Base-by-base conservation (phyloP, 805 yeast genomes). In the Starmerella floricola region DNA sequence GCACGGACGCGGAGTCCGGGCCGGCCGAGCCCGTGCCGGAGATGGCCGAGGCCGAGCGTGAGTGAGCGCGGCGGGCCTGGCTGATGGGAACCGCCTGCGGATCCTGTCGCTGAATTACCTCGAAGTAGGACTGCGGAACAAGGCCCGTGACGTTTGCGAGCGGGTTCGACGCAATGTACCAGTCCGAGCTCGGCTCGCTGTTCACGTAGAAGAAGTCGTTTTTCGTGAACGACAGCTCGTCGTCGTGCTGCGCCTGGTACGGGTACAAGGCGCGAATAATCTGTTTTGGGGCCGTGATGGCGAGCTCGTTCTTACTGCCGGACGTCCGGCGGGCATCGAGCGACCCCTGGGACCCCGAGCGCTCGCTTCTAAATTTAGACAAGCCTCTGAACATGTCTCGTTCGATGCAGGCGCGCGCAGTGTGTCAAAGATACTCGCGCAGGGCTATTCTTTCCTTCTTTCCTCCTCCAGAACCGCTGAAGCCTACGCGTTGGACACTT, bases 161-260 rank as follows among this genome's bases (percentile, higher is more conserved):
- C 12, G 97, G 96, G 58, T 88, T 86, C 40, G 78, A 75, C 2
- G 94, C 96, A 55, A 84, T 86, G 55, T 76, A 84, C 87, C 94
- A 86, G 32, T 68, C 72, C 11, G 61, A 54, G 50, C 76, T 79
- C 42, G 72, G 67, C 41, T 73, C 73, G 42, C 74, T 71, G 31
- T 71, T 67, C 2, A 91, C 93, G 56, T 84, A 85, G 63, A 87
- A 84, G 57, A 86, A 87, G 56, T 88, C 96, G 30, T 95, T 95
- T 51, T 76, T 74, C 33, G 62, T 56, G 59, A 91, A 88, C 24
- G 75, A 69, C 28, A 88, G 68, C 58, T 88, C 96, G 18, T 83
- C 85, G 1, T 83, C 76, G 12, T 81, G 79, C 52, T 79, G 87
- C 1, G 94, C 80, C 33, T 65, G 65, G 61, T 87, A 87, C 55